A percentile compares a stretch with the other conserved stretches of the same genome.
These are phyloP conservation scores for Lepidopterella palustris DNA, from an alignment of 495 filamentous ascomycete species.

Conservation along the genomic window DNA sequence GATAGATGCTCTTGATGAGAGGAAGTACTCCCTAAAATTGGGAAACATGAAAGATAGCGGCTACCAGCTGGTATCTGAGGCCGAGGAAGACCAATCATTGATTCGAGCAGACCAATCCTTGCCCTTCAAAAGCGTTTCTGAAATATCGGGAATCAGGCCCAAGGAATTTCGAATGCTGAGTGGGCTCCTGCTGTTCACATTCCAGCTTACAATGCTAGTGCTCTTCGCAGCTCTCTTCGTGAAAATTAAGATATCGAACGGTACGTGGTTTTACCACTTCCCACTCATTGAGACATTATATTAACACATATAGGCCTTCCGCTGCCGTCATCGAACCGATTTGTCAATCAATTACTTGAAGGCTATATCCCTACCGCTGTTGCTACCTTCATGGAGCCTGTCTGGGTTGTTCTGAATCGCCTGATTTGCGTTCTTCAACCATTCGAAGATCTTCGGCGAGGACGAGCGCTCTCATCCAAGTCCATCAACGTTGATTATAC, in stretches of 20 bases:
- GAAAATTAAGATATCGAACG: neutral
- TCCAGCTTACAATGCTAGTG: neutral
- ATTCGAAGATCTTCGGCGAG: conserved; percentile 37
- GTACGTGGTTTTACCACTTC: conserved; percentile 4
- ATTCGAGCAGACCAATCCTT: neutral
- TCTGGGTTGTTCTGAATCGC: conserved; percentile 43
- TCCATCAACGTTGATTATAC: conserved; percentile 41
- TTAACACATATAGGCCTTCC: conserved; percentile 36
- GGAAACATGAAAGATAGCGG: neutral
- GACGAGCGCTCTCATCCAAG: conserved; percentile 24
- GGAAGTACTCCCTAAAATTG: neutral
- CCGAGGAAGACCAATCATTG: neutral
- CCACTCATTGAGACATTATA: neutral
- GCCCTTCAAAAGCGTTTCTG: neutral
- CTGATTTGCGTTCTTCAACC: conserved; percentile 42
- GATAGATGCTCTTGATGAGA: neutral
- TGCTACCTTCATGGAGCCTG: conserved; percentile 43
- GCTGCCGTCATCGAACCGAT: conserved; percentile 33
- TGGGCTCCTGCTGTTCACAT: neutral
- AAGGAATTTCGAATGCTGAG: neutral
- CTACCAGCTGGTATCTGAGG: neutral
- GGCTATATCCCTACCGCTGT: conserved; percentile 43
- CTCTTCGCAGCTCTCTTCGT: neutral
- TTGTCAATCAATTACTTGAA: conserved; percentile 39
- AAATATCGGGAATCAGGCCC: neutral